Evolutionary conservation across 495 filamentous ascomycete genomes (phyloP).

Genomic region (Lindgomyces ingoldianus): DNA sequence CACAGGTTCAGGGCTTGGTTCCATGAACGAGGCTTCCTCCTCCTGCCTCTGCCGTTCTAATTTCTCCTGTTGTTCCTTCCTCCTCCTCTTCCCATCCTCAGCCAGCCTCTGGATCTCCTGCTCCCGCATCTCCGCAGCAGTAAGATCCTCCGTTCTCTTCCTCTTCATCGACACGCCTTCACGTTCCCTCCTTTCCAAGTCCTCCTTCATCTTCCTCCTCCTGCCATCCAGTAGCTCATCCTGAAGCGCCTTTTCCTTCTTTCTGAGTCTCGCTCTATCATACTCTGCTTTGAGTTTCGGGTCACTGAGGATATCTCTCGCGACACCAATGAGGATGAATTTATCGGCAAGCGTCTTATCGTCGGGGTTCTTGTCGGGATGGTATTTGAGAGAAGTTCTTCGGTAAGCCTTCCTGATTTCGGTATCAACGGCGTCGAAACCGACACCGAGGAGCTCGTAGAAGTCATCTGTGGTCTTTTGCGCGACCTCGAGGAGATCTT

Average conservation of each 20-base stretch:
- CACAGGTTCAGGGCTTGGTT: slow-evolving; percentile 33
- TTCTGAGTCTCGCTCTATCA: slow-evolving; percentile 67
- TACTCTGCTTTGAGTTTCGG: slow-evolving; percentile 62
- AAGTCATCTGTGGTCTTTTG: slow-evolving; percentile 68
- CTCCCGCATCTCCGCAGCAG: slow-evolving; percentile 60
- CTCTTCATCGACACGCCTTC: slow-evolving; percentile 51
- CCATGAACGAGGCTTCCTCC: slow-evolving; percentile 52
- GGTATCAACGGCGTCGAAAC: slow-evolving; percentile 60
- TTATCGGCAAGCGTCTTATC: slow-evolving; percentile 63
- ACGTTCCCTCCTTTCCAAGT: slow-evolving; percentile 67
- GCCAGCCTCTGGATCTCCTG: slow-evolving; percentile 63
- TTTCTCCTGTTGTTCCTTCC: slow-evolving; percentile 44
- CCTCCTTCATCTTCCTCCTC: slow-evolving; percentile 72
- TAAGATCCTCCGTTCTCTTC: slow-evolving; percentile 51
- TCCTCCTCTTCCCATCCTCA: slow-evolving; percentile 58
- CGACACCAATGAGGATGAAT: slow-evolving; percentile 73
- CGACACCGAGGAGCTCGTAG: slow-evolving; percentile 76
- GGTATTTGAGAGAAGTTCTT: slow-evolving; percentile 82
- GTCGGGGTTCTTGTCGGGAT: slow-evolving; percentile 78
- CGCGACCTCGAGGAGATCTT: slow-evolving; percentile 56
- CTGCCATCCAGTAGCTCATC: slow-evolving; percentile 65
- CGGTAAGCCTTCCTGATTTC: slow-evolving; percentile 88
- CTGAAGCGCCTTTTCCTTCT: slow-evolving; percentile 62
- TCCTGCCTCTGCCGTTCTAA: slow-evolving; percentile 50
- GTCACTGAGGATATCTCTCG: slow-evolving; percentile 70